Percentiles rank a stretch among this genome's conserved stretches.
Conservation (phyloP, 768 basidiomycete genomes). For the Phaffia tasmanica region DNA sequence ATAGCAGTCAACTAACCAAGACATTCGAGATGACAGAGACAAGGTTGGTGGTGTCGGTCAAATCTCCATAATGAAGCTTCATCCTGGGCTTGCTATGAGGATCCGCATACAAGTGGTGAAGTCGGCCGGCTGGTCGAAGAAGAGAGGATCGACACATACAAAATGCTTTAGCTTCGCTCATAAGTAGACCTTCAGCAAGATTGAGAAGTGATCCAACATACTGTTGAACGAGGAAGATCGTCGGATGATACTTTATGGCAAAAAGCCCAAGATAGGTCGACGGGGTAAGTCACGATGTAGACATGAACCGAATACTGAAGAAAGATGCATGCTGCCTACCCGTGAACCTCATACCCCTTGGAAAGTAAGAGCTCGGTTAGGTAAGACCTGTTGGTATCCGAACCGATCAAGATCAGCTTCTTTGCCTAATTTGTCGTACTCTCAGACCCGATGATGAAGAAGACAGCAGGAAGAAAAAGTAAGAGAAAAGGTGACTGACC, state of each 20-base stretch:
- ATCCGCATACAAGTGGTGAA: constrained; percentile 68
- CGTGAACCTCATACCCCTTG: constrained; percentile 87
- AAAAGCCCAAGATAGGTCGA: not conserved
- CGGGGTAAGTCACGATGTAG: not conserved
- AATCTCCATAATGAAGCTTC: constrained; percentile 37
- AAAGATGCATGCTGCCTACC: constrained; percentile 26
- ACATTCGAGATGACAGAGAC: constrained; percentile 93
- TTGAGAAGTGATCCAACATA: not conserved
- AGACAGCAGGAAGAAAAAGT: not conserved
- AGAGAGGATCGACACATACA: not conserved
- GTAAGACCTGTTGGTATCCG: constrained; percentile 48
- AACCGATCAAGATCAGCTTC: too few species aligned
- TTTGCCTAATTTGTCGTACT: too few species aligned
- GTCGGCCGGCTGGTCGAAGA: constrained; percentile 49
- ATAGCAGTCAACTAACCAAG: constrained; percentile 38
- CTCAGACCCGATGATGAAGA: not conserved
- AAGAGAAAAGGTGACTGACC: constrained; percentile 33
- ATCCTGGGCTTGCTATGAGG: constrained; percentile 32
- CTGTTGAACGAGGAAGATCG: constrained; percentile 96
- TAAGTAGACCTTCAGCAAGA: not conserved
- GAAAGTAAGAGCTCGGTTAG: constrained; percentile 71
- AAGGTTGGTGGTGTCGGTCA: constrained; percentile 80
- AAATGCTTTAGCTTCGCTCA: not conserved
- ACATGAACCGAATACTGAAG: not conserved
- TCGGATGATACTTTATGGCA: constrained; percentile 59